These are phyloP conservation scores for Alternaria brassicae DNA, from an alignment of 2,329 filamentous ascomycete genomes.

Conservation along the genomic window DNA sequence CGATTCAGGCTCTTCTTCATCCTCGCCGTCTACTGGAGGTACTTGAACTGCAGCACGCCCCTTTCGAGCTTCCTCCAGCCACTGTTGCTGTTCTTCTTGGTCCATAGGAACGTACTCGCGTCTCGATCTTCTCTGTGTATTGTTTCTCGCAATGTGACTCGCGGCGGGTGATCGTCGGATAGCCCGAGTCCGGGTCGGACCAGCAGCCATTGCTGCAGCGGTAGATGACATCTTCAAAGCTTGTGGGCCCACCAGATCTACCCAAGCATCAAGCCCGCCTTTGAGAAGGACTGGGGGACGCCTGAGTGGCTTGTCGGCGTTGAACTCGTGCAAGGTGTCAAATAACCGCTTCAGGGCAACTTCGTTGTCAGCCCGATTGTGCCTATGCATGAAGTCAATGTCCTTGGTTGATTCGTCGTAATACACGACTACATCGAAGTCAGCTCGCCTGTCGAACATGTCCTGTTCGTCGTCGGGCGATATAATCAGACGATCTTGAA, in stretches of 20 bases:
- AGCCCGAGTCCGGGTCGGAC: slow-evolving; percentile 55
- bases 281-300: slow-evolving; percentile 76
- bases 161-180: slow-evolving; percentile 61
- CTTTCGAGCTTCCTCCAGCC: slow-evolving; percentile 76
- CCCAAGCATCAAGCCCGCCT: slow-evolving; percentile 88
- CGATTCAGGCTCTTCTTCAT: slow-evolving; percentile 38
- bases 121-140: slow-evolving; percentile 63
- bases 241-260: slow-evolving; percentile 76
- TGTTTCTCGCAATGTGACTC: slow-evolving; percentile 59
- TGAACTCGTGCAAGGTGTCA: slow-evolving; percentile 83
- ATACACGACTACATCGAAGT: slow-evolving; percentile 87
- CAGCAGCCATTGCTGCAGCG: slow-evolving; percentile 58
- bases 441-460: slow-evolving; percentile 74
- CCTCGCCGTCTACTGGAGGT: slow-evolving; percentile 36
- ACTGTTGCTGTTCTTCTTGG: slow-evolving; percentile 79
- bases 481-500: slow-evolving; percentile 73
- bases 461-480: slow-evolving; percentile 76
- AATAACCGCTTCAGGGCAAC: slow-evolving; percentile 73
- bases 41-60: slow-evolving; percentile 63
- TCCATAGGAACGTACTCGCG: slow-evolving; percentile 75
- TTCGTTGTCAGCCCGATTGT: slow-evolving; percentile 52
- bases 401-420: slow-evolving; percentile 77
- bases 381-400: slow-evolving; percentile 62
- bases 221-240: slow-evolving; percentile 67
- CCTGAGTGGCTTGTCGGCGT: slow-evolving; percentile 76